Evolutionary conservation across 2,329 filamentous ascomycete genomes (phyloP).

Genomic region (Aspergillus intermedius): DNA sequence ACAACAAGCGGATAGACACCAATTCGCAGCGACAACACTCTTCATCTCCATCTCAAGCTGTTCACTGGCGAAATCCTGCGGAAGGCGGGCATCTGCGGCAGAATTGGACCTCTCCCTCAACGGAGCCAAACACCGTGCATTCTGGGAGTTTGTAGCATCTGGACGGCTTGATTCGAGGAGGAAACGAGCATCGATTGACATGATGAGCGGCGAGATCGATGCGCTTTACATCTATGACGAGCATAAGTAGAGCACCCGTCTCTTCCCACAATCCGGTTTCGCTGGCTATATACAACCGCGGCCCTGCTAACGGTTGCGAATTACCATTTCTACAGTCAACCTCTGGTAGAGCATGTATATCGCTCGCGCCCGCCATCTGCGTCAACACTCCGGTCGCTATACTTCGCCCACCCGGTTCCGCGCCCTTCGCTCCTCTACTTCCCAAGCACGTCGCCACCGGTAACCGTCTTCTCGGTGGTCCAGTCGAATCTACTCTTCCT

Average conservation of each 20-base stretch:
- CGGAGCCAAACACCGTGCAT: not conserved
- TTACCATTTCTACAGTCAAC: constrained; percentile 53
- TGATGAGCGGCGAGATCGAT: constrained; percentile 82
- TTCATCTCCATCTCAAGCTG: not conserved
- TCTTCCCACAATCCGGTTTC: not conserved
- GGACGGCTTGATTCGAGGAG: constrained; percentile 11
- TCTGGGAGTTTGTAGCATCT: not conserved
- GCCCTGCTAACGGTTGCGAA: constrained; percentile 9
- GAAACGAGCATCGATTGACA: constrained; percentile 25
- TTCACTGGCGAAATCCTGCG: not conserved
- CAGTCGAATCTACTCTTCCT: constrained; percentile 84
- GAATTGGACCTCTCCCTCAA: constrained; percentile 20
- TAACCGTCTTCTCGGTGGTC: constrained; percentile 78
- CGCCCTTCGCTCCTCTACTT: constrained; percentile 83
- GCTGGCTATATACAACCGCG: constrained; percentile 1
- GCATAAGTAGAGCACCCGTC: constrained; percentile 60
- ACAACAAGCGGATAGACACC: no score
- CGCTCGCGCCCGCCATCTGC: constrained; percentile 72
- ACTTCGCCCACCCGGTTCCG: constrained; percentile 72
- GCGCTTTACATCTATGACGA: constrained; percentile 97
- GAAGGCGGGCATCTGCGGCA: constrained; percentile 28
- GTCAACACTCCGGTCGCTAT: constrained; percentile 71
- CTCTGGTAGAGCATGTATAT: constrained; percentile 85
- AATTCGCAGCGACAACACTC: not conserved
- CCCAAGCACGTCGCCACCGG: constrained; percentile 72